Percentiles rank a stretch among this genome's conserved stretches.
Conservation (phyloP, 495 filamentous ascomycete species). For the Hypomontagnella submonticulosa region DNA sequence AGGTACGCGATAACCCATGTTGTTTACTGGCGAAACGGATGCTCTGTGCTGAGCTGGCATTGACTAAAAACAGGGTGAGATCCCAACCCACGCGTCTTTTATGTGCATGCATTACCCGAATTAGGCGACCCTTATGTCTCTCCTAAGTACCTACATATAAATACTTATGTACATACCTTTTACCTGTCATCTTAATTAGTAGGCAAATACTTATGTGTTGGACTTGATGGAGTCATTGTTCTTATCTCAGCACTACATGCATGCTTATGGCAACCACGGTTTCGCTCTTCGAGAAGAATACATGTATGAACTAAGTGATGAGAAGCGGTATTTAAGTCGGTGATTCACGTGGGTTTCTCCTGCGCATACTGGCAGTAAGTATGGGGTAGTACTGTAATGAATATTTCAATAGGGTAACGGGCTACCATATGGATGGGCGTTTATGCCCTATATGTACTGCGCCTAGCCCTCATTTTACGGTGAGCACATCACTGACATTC, state of each 20-base stretch:
- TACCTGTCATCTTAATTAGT: conserved; percentile 25
- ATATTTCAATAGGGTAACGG: conserved; percentile 7
- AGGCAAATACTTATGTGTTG: conserved; percentile 4
- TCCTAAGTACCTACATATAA: conserved; percentile 10
- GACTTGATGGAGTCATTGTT: conserved; percentile 21
- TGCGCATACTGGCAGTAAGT: no score
- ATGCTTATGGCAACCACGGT: conserved; percentile 34
- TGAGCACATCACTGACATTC: conserved; percentile 15
- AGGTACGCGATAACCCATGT: conserved; percentile 43
- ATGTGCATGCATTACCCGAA: conserved; percentile 19
- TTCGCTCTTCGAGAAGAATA: no score
- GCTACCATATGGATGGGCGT: neutral
- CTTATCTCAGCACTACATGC: conserved; percentile 39
- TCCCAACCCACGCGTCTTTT: conserved; percentile 41
- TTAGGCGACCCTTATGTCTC: conserved; percentile 15
- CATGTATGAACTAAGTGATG: conserved; percentile 8
- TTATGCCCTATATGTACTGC: conserved; percentile 2
- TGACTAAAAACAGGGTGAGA: conserved; percentile 41
- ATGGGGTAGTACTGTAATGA: no score
- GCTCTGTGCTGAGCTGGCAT: conserved; percentile 46
- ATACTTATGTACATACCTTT: neutral
- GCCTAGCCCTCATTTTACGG: neutral
- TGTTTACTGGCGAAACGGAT: conserved; percentile 41
- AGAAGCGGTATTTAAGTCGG: conserved; percentile 6
- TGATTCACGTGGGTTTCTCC: conserved; percentile 1